These are phyloP conservation scores for Amauroascus niger DNA, from an alignment of 2,329 filamentous ascomycete species.

Conservation along the genomic window DNA sequence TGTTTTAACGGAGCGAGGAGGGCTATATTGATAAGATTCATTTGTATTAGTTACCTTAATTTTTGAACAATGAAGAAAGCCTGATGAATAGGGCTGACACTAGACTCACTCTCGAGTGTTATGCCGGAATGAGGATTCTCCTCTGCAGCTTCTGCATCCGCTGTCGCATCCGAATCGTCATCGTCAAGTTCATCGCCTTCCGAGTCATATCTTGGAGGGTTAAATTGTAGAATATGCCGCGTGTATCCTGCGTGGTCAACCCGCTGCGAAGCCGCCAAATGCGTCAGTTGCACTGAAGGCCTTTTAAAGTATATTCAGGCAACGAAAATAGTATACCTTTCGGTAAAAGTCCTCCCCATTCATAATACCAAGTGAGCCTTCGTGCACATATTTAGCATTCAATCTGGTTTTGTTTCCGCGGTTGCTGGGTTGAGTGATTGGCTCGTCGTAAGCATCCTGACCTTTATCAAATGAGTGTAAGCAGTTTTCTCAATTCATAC, in stretches of 20 bases:
- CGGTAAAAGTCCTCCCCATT: conserved; percentile 46
- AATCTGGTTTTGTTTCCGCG: conserved; percentile 53
- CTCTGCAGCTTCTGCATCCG: conserved; percentile 47
- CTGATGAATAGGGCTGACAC: background rate
- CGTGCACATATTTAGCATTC: conserved; percentile 48
- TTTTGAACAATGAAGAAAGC: background rate
- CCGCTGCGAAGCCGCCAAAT: conserved; percentile 34
- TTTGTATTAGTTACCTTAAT: background rate
- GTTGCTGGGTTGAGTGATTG: conserved; percentile 47
- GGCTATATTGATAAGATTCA: conserved; percentile 30
- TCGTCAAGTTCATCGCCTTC: conserved; percentile 54
- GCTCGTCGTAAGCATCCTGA: conserved; percentile 42
- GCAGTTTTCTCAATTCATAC: background rate
- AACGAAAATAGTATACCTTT: conserved; percentile 37
- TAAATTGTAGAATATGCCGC: conserved; percentile 49
- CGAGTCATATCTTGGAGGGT: conserved; percentile 52
- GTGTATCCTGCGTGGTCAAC: conserved; percentile 54
- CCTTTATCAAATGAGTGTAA: background rate
- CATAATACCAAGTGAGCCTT: conserved; percentile 45
- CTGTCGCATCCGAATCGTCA: conserved; percentile 49
- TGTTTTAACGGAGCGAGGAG: conserved; percentile 54
- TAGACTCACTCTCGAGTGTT: conserved; percentile 44
- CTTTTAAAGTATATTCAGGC: background rate
- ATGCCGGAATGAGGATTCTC: conserved; percentile 54
- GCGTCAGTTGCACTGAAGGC: background rate